Evolutionary conservation across 2,329 filamentous ascomycete genomes (phyloP), one percentile per base, ranked within the genome.

Genomic region (Aspergillus tamarii): DNA sequence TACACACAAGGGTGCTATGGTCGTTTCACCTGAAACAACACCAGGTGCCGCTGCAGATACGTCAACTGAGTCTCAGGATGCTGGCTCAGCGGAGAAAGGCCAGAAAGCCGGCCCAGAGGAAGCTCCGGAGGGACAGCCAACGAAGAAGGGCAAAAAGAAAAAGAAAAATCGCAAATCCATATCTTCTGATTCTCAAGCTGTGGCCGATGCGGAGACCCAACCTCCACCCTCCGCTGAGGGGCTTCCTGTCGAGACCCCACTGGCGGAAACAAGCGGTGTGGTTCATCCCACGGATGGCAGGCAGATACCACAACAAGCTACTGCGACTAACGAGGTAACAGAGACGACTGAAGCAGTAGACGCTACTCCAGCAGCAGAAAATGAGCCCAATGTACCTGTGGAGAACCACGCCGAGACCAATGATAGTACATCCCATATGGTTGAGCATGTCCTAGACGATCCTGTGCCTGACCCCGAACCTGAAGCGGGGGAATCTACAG

Each of bases 121-220:
- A 23, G 11, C 43, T n/a, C 30, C 36, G 30, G 69, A 65, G 30
- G 63, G 64, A 7, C 62, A 63, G n/a, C 30, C 67, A 41, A 62
- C 65, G 26, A 70, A 68, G 62, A 71, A 71, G 58, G 63, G 63
- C 26, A 70, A 71, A 57, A 71, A 68, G 43, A 66, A 62, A n/a
- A 71, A 70, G 63, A 73, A 68, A 26, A 71, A 69, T 21, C 61
- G 63, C 43, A 66, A 69, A 55, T 63, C 66, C 26, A 30, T 48
- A 16, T 52, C 39, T 48, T 46, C 66, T 39, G 67, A 69, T 50
- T 36, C 61, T 45, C 60, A 60, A 57, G 60, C 56, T 41, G 66
- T 68, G 41, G 54, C 63, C 14, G 53, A 65, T 26, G 12, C 36
- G 3, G 59, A 60, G 32, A 41, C 21, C 19, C 62, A 64, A 39